Percentiles rank a stretch among this genome's conserved stretches.
phyloP scores from a whole-genome alignment of 306 rosid species.

The Casuarina glauca region DNA sequence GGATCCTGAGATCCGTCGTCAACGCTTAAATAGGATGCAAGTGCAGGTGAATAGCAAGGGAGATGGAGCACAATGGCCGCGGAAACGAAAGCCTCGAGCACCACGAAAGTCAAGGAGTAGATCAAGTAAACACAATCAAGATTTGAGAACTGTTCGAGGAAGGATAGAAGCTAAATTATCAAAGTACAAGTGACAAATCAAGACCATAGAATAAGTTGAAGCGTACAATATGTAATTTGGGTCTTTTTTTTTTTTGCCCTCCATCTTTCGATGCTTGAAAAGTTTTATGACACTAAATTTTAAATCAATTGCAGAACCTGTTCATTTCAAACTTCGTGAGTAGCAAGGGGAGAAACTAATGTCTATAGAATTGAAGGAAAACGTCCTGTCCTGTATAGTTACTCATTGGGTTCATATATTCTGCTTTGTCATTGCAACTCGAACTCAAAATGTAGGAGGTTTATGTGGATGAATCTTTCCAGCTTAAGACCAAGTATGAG shows the following conservation, averaged over 20 bases:
- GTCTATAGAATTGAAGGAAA: background rate
- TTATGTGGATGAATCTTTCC: too few relatives aligned
- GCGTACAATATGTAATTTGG: background rate
- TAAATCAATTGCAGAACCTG: background rate
- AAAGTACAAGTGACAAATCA: slow-evolving; percentile 29
- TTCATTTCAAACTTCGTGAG: background rate
- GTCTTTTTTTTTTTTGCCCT: too few relatives aligned
- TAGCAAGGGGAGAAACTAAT: background rate
- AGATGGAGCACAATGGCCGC: slow-evolving; percentile 14
- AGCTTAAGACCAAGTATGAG: too few relatives aligned
- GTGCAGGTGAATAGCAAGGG: slow-evolving; percentile 34
- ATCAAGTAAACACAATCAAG: slow-evolving; percentile 31
- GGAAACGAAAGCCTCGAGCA: slow-evolving; percentile 19
- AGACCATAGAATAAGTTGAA: background rate
- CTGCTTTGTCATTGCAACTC: too few relatives aligned
- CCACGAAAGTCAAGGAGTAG: slow-evolving; percentile 41
- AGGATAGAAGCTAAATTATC: slow-evolving; percentile 65
- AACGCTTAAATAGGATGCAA: slow-evolving; percentile 58
- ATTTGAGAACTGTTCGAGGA: slow-evolving; percentile 56
- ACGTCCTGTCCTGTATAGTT: background rate
- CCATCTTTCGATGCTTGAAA: background rate
- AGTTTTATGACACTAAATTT: background rate
- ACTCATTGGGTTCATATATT: too few relatives aligned
- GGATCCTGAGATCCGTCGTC: slow-evolving; percentile 88
- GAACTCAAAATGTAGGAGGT: too few relatives aligned